Conservation (phyloP, 108 stramenopile species). For the Asterionellopsis glacialis region DNA sequence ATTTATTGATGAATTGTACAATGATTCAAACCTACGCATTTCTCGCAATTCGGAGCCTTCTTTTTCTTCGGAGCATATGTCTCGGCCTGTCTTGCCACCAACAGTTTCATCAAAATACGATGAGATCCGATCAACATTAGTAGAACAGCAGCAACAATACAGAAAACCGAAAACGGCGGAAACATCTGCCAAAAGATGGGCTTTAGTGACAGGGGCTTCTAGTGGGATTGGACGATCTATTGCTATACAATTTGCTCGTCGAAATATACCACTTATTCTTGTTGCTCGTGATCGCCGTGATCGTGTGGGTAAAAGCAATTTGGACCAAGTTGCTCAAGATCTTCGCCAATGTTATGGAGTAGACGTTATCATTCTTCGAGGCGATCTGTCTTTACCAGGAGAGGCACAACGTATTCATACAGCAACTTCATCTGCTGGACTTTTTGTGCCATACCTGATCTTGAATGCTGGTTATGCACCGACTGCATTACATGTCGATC, state of each 20-base stretch:
- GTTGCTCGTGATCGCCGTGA: slow-evolving; percentile 62
- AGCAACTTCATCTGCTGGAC: slow-evolving; percentile 61
- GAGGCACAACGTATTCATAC: slow-evolving; percentile 57
- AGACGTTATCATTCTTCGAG: slow-evolving; percentile 60
- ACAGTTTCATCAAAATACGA: too few species aligned
- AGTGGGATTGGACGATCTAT: slow-evolving; percentile 77
- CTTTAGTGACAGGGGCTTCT: slow-evolving; percentile 80
- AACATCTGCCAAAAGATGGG: slow-evolving; percentile 39
- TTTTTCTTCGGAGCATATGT: too few species aligned
- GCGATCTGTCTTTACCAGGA: slow-evolving; percentile 58
- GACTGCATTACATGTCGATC: slow-evolving; percentile 52
- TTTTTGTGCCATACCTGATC: slow-evolving; percentile 69
- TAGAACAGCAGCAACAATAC: neutral
- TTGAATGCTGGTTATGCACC: slow-evolving; percentile 75
- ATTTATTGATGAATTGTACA: too few species aligned
- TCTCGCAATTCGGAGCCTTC: too few species aligned
- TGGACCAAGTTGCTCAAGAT: slow-evolving; percentile 61
- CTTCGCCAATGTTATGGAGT: slow-evolving; percentile 77
- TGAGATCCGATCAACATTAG: too few species aligned
- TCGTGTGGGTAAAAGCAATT: slow-evolving; percentile 3
- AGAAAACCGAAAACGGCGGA: neutral
- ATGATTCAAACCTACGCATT: too few species aligned
- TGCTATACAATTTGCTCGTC: slow-evolving; percentile 77
- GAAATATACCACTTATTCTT: slow-evolving; percentile 70
- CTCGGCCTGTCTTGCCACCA: too few species aligned